Evolutionary conservation across 768 basidiomycete genomes (phyloP), one percentile per base, ranked within the genome.

Genomic region (Trametes coccinea): DNA sequence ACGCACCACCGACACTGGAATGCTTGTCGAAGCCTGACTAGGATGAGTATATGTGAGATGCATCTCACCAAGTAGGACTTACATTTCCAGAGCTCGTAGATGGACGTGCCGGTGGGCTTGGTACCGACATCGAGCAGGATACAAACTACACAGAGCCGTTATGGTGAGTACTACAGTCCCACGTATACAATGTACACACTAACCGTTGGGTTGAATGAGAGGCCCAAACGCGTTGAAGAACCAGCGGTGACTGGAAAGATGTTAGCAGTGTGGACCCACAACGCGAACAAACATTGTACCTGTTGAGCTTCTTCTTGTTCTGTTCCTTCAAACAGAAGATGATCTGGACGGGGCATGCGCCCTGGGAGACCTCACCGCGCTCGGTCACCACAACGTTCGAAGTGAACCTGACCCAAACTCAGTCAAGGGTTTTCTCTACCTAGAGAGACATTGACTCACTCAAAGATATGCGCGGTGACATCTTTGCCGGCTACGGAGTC

Each of bases 71-170:
- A 13, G 11, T 1, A 9, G 37, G 50, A 63, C 77, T 62, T 30
- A 75, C 91, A 92, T 83, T 97, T 97, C 95, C 95, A 98, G 33
- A 98, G 86, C 65, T 97, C 92, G 71, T 98, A 98, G 64, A 98
- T 93, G 5, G 92, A 93, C 30, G 93, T 96, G 22, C 92, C 86
- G 10, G 93, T 95, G 2, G 95, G 95, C 72, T 95, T 95, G 34
- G 95, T 98, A 37, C 95, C 95, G 46, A 98, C 95, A 73, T 98
- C 95, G 63, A 98, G 83, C 41, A 98, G 84, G 60, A 97, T 76
- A 69, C 94, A 95, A 54, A 97, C 93, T 89, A 55, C 0, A 22
- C n/a, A 56, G 49, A 17, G 5, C 41, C 16, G 65, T 39, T 51
- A 41, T 48, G 22, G 22, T 22, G 22, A 27, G 16, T 37, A 37